Base-by-base conservation (phyloP, 306 rosid genomes). In the Echinosophora koreensis region DNA sequence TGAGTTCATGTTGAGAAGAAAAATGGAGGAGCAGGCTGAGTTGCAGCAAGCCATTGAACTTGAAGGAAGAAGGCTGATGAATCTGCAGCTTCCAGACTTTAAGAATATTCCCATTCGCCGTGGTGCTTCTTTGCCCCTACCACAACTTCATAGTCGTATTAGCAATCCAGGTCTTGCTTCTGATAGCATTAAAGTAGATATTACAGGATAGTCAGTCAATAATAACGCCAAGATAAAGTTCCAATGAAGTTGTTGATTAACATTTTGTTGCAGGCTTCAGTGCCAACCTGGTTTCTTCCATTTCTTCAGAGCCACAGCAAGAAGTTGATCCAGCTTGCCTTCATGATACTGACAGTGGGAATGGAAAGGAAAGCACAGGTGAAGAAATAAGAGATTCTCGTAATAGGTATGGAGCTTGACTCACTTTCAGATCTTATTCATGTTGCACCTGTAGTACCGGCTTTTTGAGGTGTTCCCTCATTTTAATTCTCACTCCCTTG, bases 51-150 rank as follows among this genome's bases (percentile, higher is more conserved):
- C 86, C 47, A 82, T 92, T 71, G 95, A 88, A 72, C 88, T 85
- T 78, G 91, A 89, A 74, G 90, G 83, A n/a, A 85, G 91, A 79
- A 86, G 91, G 76, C 49, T 92, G 75, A 80, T 92, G 89, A 86
- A 85, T 75, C 84, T 91, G 73, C 97, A 88, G 74, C 92, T 91
- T 65, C 97, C 94, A 0, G 90, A 88, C 83, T 79, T 89, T 37
- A 71, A 62, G 84, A 86, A 86, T 30, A 86, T 81, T 49, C 83
- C 71, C 14, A 15, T 74, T 5, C 79, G 71, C 67, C 89, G 83
- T 38, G 90, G 91, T 77, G 69, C 88, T 58, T 77, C 85, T 37
- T 59, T 61, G 73, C 90, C 86, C 35, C 69, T 80, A 14, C 65
- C 67, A 39, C 82, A 84, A 28, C 71, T 76, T 55, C 84, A 64